phyloP scores from a whole-genome alignment of 202 grass and related monocot species.

The Elaeis oleifera region DNA sequence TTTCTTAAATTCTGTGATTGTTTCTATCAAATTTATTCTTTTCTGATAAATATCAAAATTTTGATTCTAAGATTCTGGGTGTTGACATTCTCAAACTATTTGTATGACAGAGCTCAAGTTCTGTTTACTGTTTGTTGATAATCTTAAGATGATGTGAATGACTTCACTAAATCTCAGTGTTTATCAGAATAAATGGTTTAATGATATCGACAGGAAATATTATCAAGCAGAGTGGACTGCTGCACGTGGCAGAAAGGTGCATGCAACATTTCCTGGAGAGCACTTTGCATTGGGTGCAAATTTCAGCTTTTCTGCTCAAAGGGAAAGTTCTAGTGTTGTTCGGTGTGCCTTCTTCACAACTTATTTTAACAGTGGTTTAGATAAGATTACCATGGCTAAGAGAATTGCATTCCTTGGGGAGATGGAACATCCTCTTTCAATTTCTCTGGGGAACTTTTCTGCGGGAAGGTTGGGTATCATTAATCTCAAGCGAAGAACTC shows the following conservation, averaged over 20 bases:
- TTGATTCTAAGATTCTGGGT: no score
- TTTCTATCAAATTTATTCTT: no score
- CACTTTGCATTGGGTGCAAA: conserved; percentile 21
- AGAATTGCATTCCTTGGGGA: conserved; percentile 9
- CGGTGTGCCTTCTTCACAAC: conserved; percentile 29
- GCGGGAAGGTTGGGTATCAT: conserved; percentile 17
- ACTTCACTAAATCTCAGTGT: not conserved
- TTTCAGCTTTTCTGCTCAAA: conserved; percentile 13
- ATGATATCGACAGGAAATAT: conserved; percentile 32
- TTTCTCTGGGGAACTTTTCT: conserved; percentile 9
- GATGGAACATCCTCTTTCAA: conserved; percentile 9
- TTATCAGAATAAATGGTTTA: not conserved
- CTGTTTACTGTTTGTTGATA: no score
- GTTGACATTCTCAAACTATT: no score
- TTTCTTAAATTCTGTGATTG: no score
- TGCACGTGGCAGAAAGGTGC: conserved; percentile 20
- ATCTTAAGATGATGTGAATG: no score
- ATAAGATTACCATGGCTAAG: conserved; percentile 15
- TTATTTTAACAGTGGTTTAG: conserved; percentile 10
- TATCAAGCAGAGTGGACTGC: conserved; percentile 30
- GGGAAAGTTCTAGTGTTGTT: conserved; percentile 19
- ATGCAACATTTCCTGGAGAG: conserved; percentile 16
- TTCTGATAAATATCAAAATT: no score
- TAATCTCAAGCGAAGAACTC: conserved; percentile 30
- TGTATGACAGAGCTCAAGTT: no score